Evolutionary conservation across 106 monocot genomes (phyloP), one percentile per base, ranked within the genome.

Genomic region (Amphibolis antarctica): DNA sequence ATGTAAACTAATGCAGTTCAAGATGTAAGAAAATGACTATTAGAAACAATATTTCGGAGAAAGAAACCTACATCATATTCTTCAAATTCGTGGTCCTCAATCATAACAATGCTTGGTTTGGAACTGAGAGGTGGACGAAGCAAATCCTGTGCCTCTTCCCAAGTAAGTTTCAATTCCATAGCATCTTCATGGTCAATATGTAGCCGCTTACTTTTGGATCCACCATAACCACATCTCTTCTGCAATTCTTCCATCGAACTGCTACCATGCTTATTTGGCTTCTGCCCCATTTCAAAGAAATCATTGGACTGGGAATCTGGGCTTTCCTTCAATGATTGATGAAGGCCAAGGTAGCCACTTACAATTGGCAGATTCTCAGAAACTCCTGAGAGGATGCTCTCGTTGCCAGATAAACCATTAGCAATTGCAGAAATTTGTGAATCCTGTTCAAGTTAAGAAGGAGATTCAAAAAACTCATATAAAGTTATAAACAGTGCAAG

Each of bases 71-170:
- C 98, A 62, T 98, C 98, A 57, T 98, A 98, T 77, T 98, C 98
- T 78, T 98, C 98, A 74, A 98, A 76, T 69, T 91, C 98, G 23
- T 84, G 79, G 61, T 98, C 91, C 44, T 98, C 98, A 66, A 98
- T 88, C 45, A 75, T 73, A 42, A 98, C 87, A 80, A 91, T 76
- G 65, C 79, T 98, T 13, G 91, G 85, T 75, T 79, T 88, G 19
- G 70, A 76, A 66, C 48, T 85, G 25, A 91, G 88, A 62, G 90
- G 74, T 25, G 91, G 87, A 49, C 80, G 82, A 59, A 98, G 50
- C 64, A 98, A 73, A 69, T 98, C 80, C 66, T 98, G 98, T 61
- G 82, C 91, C 62, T 98, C 98, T 59, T 91, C 87, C 98, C 98
- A 98, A 28, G 87, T 78, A 55, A 91, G 63, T 75, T 81, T 91